Conservation (phyloP, 768 basidiomycete species). For the Amylocystis lapponica region DNA sequence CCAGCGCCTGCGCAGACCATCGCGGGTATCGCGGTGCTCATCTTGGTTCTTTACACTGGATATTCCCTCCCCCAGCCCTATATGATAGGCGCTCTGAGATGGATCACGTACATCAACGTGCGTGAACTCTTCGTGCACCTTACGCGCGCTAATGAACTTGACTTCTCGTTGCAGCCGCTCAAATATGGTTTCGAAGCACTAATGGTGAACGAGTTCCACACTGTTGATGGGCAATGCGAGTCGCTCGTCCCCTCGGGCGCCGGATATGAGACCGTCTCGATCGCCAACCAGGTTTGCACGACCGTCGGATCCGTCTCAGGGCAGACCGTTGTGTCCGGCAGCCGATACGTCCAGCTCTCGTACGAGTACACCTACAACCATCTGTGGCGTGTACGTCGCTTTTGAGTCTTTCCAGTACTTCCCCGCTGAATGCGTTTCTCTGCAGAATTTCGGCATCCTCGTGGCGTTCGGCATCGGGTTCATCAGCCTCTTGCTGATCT, state of each 20-base stretch:
- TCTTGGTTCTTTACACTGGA: slow-evolving; percentile 52
- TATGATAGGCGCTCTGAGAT: slow-evolving; percentile 65
- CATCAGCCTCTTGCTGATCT: slow-evolving; percentile 43
- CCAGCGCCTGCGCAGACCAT: slow-evolving; percentile 60
- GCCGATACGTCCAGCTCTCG: slow-evolving; percentile 43
- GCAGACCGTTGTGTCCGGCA: slow-evolving; percentile 54
- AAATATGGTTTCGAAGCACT: slow-evolving; percentile 71
- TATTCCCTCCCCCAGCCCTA: slow-evolving; percentile 54
- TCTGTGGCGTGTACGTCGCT: slow-evolving; percentile 37
- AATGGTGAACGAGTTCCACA: slow-evolving; percentile 79
- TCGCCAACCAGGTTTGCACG: slow-evolving; percentile 73
- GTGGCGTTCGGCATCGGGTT: slow-evolving; percentile 61
- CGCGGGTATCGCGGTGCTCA: slow-evolving; percentile 45
- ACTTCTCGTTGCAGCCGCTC: slow-evolving; percentile 41
- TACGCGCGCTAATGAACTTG: slow-evolving; percentile 13
- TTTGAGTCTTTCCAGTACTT: not conserved
- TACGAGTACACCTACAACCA: slow-evolving; percentile 38
- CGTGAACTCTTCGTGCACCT: slow-evolving; percentile 9
- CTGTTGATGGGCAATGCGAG: slow-evolving; percentile 54
- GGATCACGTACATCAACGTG: slow-evolving; percentile 63
- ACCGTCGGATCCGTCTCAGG: slow-evolving; percentile 62
- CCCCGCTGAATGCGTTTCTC: not conserved
- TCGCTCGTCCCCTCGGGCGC: slow-evolving; percentile 56
- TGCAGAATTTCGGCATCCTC: slow-evolving; percentile 65
- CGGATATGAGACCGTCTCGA: slow-evolving; percentile 48